Evolutionary conservation across 768 basidiomycete genomes (phyloP), one percentile per base, ranked within the genome.

Genomic region (Leucogyrophana mollusca): DNA sequence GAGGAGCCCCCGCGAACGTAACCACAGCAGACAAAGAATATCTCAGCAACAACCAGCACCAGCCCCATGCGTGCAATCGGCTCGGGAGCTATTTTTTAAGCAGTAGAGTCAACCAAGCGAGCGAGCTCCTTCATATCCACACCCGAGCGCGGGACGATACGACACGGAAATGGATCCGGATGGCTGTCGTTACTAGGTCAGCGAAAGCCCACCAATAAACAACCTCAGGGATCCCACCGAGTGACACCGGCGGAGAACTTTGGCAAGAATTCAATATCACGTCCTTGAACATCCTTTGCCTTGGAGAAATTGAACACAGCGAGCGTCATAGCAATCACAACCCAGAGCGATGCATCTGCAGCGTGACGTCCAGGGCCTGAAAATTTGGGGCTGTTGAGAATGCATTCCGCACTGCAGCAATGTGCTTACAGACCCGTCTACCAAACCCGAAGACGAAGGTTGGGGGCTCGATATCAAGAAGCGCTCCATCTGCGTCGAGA

Each of bases 81-180:
- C n/a, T n/a, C n/a, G n/a, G n/a, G n/a, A n/a, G n/a, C n/a, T n/a
- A n/a, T n/a, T n/a, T n/a, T n/a, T 45, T 22, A 14, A 21, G 16
- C 38, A 3, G n/a, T 34, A 14, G 42, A 21, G 9, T 34, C 47
- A 6, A 47, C 43, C 36, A 56, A 21, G 36, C 47, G 38, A 18
- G 49, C 51, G 34, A 58, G 18, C 36, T 24, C 36, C 34, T 47
- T 45, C 13, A 4, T 37, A 36, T 51, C 44, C 46, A 56, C 34
- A 9, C 40, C 40, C 3, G 60, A 59, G 4, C 52, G 55, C 1
- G 57, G 45, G 0, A 46, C 48, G 5, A 63, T 51, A 5, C 50
- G 50, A 30, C 60, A 65, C 16, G 4, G 16, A n/a, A 67, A 67
- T 14, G 55, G 55, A 36, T 57, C 55, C 1, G 65, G 62, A 30